phyloP scores from a whole-genome alignment of 805 yeast species.

The Lipomyces anomalus region DNA sequence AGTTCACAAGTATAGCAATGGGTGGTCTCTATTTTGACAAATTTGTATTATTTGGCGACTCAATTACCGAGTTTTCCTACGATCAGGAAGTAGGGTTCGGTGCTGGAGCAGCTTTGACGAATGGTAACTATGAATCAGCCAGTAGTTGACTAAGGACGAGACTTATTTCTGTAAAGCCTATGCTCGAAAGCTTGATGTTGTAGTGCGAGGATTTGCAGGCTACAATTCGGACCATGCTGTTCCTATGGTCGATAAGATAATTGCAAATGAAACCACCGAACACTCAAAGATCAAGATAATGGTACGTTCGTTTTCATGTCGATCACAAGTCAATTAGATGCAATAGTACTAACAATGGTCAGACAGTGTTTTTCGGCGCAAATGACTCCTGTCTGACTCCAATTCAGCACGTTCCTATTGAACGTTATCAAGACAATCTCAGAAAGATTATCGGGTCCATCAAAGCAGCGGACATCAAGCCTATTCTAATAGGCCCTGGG shows the following conservation, averaged over 20 bases:
- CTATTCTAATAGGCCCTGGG: slow-evolving; percentile 18
- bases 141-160: not conserved
- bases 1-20: no score
- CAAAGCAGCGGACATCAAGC: slow-evolving; percentile 14
- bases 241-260: slow-evolving; percentile 44
- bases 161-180: slow-evolving; percentile 28
- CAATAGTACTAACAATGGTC: slow-evolving; percentile 25
- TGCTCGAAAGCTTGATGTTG: slow-evolving; percentile 56
- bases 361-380: slow-evolving; percentile 71
- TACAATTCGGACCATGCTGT: slow-evolving; percentile 62
- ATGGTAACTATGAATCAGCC: slow-evolving; percentile 18
- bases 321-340: not conserved
- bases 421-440: slow-evolving; percentile 46
- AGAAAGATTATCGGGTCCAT: slow-evolving; percentile 42
- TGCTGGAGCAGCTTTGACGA: slow-evolving; percentile 46
- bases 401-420: slow-evolving; percentile 47
- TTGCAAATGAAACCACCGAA: slow-evolving; percentile 44
- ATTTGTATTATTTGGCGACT: slow-evolving; percentile 63
- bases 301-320: slow-evolving; percentile 18
- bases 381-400: slow-evolving; percentile 53
- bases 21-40: slow-evolving; percentile 32
- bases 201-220: slow-evolving; percentile 73
- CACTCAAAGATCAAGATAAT: slow-evolving; percentile 32
- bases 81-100: slow-evolving; percentile 40
- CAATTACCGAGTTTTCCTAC: slow-evolving; percentile 54